Evolutionary conservation across 345 rosid genomes (phyloP).

Genomic region (Melastoma malabathricum): DNA sequence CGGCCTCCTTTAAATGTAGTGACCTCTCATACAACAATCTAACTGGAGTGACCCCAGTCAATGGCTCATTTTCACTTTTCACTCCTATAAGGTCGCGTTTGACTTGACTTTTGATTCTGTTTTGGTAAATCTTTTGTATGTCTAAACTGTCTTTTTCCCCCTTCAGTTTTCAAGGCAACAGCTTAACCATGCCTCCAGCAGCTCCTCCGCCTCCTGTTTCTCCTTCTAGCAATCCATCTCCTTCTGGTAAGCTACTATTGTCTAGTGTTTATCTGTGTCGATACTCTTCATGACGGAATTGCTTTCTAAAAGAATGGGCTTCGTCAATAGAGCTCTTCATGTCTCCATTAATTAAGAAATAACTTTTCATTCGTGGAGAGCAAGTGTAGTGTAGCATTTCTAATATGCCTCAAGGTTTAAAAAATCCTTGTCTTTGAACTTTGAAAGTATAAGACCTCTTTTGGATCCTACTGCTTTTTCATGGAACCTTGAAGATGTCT

Average conservation of each 20-base stretch:
- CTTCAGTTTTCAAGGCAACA: conserved; percentile 52
- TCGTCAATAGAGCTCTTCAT: too few relatives aligned
- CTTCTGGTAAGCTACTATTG: conserved; percentile 30
- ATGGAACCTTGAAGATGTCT: too few relatives aligned
- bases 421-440: too few relatives aligned
- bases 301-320: too few relatives aligned
- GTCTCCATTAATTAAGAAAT: too few relatives aligned
- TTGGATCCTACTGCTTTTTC: too few relatives aligned
- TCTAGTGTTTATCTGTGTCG: not conserved
- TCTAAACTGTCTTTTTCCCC: conserved; percentile 13
- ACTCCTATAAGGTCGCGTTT: conserved; percentile 56
- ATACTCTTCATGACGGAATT: too few relatives aligned
- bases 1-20: conserved; percentile 25
- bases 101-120: not conserved
- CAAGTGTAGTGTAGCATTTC: too few relatives aligned
- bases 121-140: not conserved
- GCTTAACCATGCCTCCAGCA: conserved; percentile 8
- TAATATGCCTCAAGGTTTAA: too few relatives aligned
- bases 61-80: conserved; percentile 74
- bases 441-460: too few relatives aligned
- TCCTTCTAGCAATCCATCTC: conserved; percentile 17
- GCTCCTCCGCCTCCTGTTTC: conserved; percentile 47
- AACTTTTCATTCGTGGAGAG: too few relatives aligned
- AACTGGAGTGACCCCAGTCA: conserved; percentile 49
- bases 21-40: conserved; percentile 71